Conservation (phyloP, 208 protist genomes). For the Crithidia expoeki region DNA sequence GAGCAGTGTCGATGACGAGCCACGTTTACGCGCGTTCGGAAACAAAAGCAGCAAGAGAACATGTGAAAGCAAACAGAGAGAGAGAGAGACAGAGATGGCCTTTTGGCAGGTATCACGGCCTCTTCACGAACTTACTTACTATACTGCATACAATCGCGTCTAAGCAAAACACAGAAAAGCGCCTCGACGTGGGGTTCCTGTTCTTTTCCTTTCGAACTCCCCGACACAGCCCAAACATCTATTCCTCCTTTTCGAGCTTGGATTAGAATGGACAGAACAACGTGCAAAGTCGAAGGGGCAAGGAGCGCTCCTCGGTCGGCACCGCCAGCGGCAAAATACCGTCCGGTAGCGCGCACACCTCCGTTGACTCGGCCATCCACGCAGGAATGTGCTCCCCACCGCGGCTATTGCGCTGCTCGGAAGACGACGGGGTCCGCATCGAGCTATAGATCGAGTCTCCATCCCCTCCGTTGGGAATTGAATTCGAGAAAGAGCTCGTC, state of each 20-base stretch:
- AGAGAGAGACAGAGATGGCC: no score
- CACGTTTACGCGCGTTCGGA: no score
- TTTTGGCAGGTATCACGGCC: no score
- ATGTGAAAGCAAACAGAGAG: no score
- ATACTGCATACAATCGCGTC: no score
- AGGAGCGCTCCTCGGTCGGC: slow-evolving; percentile 50
- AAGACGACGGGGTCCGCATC: not conserved
- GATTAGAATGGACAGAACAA: slow-evolving; percentile 41
- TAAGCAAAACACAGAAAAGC: no score
- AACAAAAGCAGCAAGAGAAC: no score
- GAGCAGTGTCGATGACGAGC: no score
- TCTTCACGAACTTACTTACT: no score
- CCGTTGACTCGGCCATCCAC: not conserved
- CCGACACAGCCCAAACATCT: no score
- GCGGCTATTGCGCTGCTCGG: not conserved
- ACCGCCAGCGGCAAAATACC: slow-evolving; percentile 58
- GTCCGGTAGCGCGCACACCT: slow-evolving; percentile 43
- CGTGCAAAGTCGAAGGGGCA: slow-evolving; percentile 47
- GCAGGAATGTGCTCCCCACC: not conserved
- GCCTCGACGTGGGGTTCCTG: no score
- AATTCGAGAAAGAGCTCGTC: slow-evolving; percentile 1
- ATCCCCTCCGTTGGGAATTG: not conserved
- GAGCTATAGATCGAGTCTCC: slow-evolving; percentile 14
- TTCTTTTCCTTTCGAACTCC: no score
- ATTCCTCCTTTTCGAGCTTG: not conserved